Conservation (phyloP, 331 rosid species). For the Rosa hybrid region DNA sequence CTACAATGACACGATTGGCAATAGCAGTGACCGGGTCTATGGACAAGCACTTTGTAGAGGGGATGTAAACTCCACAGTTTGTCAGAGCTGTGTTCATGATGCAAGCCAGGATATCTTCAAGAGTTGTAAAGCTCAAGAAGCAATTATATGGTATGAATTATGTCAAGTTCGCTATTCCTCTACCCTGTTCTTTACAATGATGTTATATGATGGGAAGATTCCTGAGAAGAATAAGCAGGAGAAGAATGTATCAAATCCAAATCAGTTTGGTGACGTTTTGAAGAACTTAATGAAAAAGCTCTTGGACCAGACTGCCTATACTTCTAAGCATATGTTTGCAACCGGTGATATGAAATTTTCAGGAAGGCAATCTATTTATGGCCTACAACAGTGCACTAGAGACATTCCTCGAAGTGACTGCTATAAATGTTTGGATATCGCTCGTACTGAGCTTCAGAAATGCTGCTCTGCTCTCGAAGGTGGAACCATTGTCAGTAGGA, state of each 20-base stretch:
- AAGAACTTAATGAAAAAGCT: conserved; percentile 28
- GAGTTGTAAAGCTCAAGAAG: conserved; percentile 32
- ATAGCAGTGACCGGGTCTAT: conserved; percentile 26
- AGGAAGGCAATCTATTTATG: conserved; percentile 37
- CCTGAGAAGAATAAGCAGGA: conserved; percentile 21
- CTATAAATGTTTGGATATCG: conserved; percentile 35
- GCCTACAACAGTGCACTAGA: conserved; percentile 59
- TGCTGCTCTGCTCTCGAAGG: conserved; percentile 48
- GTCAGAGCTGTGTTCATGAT: conserved; percentile 44
- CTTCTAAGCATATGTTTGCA: conserved; percentile 41
- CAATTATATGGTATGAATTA: conserved; percentile 52
- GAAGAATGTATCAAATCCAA: conserved; percentile 31
- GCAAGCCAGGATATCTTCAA: conserved; percentile 44
- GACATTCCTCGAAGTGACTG: conserved; percentile 38
- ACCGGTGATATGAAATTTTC: conserved; percentile 29
- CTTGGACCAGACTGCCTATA: conserved; percentile 25
- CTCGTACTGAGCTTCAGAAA: conserved; percentile 34
- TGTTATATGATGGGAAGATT: conserved; percentile 40
- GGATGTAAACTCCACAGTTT: conserved; percentile 39
- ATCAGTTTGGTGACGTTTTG: conserved; percentile 8
- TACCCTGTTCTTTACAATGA: conserved; percentile 20
- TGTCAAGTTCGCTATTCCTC: conserved; percentile 56
- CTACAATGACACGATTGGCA: conserved; percentile 33
- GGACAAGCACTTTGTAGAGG: conserved; percentile 69
- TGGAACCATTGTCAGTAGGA: conserved; percentile 42